Evolutionary conservation across 768 basidiomycete species (phyloP).

Genomic region (Obba rivulosa): DNA sequence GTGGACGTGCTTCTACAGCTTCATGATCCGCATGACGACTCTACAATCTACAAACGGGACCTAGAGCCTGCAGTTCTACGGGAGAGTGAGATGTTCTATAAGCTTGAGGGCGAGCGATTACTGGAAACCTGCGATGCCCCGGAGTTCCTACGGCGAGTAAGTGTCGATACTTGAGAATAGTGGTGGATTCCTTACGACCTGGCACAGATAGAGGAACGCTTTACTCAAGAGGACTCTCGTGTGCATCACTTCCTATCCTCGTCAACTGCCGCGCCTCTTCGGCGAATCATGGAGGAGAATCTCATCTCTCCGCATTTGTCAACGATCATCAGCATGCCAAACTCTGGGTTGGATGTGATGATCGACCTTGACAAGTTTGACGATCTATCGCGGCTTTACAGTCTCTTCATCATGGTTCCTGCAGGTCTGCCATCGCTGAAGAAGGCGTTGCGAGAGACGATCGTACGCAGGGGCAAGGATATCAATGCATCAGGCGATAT

Average conservation of each 20-base stretch:
- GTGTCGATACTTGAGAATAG: slow-evolving; percentile 16
- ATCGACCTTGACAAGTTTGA: slow-evolving; percentile 72
- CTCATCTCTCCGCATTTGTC: slow-evolving; percentile 75
- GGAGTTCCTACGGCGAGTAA: slow-evolving; percentile 75
- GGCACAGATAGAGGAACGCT: slow-evolving; percentile 68
- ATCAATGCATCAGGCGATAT: slow-evolving; percentile 61
- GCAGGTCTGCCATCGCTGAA: slow-evolving; percentile 62
- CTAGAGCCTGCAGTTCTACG: slow-evolving; percentile 78
- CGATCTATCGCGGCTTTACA: slow-evolving; percentile 76
- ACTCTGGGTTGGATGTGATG: slow-evolving; percentile 85
- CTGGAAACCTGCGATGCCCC: slow-evolving; percentile 73
- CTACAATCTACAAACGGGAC: slow-evolving; percentile 74
- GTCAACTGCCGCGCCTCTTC: slow-evolving; percentile 62
- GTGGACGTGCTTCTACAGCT: slow-evolving; percentile 81
- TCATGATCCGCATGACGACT: slow-evolving; percentile 35
- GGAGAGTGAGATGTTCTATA: slow-evolving; percentile 78
- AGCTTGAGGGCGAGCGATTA: slow-evolving; percentile 63
- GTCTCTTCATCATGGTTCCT: slow-evolving; percentile 64
- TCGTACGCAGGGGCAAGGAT: slow-evolving; percentile 67
- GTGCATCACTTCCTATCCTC: slow-evolving; percentile 82
- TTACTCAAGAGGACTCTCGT: slow-evolving; percentile 79
- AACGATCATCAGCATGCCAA: slow-evolving; percentile 70
- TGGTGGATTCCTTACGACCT: slow-evolving; percentile 11
- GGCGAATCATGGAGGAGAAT: slow-evolving; percentile 68
- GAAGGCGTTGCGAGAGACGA: slow-evolving; percentile 63